Conservation (phyloP, 2,329 filamentous ascomycete species). For the Penicillium capsulatum region DNA sequence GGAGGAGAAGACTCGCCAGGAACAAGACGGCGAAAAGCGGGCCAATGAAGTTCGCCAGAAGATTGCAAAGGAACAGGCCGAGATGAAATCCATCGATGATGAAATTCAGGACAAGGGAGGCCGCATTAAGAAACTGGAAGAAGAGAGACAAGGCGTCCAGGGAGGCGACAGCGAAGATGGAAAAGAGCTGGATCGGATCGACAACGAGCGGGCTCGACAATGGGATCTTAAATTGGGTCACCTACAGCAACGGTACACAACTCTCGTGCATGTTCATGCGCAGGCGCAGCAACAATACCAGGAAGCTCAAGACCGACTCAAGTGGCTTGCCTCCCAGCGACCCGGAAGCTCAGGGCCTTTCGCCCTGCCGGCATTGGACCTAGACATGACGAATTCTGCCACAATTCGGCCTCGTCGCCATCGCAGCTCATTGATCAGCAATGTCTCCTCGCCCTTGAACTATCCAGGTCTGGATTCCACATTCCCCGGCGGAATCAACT, state of each 20-base stretch:
- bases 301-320: constrained; percentile 44
- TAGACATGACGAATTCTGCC: constrained; percentile 39
- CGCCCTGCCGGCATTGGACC: constrained; percentile 40
- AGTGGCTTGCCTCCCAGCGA: constrained; percentile 41
- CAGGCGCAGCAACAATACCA: constrained; percentile 45
- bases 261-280: constrained; percentile 39
- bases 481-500: constrained; percentile 42
- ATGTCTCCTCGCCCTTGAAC: constrained; percentile 45
- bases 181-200: constrained; percentile 48
- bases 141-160: constrained; percentile 51
- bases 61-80: constrained; percentile 44
- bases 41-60: constrained; percentile 42
- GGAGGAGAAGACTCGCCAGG: constrained; percentile 41
- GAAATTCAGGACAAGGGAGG: constrained; percentile 58
- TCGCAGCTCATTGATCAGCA: constrained; percentile 45
- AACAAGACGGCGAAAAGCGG: constrained; percentile 39
- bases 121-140: constrained; percentile 59
- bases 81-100: constrained; percentile 57
- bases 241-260: constrained; percentile 43
- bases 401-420: constrained; percentile 45
- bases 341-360: constrained; percentile 39
- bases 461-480: constrained; percentile 39
- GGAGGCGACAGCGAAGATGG: constrained; percentile 49
- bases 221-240: constrained; percentile 45
- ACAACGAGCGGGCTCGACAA: constrained; percentile 46